Percentiles rank a stretch among this genome's conserved stretches.
Evolutionary conservation across 768 basidiomycete species (phyloP).

Genomic region (Kwoniella newhampshirensis): DNA sequence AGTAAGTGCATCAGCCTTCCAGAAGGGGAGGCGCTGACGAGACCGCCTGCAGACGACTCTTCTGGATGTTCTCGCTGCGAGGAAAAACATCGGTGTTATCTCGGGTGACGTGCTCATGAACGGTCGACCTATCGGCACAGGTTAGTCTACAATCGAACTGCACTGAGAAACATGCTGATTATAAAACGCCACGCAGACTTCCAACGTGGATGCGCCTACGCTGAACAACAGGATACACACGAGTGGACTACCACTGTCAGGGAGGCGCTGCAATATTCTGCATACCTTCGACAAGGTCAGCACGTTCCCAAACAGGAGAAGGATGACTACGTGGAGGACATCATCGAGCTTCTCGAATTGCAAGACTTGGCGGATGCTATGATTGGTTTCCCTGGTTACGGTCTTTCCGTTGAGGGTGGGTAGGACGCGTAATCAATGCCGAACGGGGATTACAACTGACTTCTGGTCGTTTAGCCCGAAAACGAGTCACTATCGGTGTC

Average conservation of each 20-base stretch:
- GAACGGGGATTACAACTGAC: slow-evolving; percentile 15
- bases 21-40: background rate
- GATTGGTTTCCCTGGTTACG: slow-evolving; percentile 62
- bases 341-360: slow-evolving; percentile 79
- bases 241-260: slow-evolving; percentile 72
- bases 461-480: slow-evolving; percentile 57
- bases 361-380: slow-evolving; percentile 81
- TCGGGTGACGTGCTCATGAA: slow-evolving; percentile 67
- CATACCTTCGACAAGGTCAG: slow-evolving; percentile 71
- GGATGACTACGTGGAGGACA: slow-evolving; percentile 67
- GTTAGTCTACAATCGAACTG: background rate
- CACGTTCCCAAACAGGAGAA: slow-evolving; percentile 68
- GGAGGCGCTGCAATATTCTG: slow-evolving; percentile 77
- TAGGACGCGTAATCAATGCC: too few relatives aligned
- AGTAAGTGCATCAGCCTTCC: slow-evolving; percentile 33
- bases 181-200: too few relatives aligned
- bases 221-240: slow-evolving; percentile 71
- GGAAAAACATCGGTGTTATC: slow-evolving; percentile 68
- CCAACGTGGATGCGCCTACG: slow-evolving; percentile 73
- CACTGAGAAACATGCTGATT: too few relatives aligned
- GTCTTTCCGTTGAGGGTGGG: slow-evolving; percentile 59
- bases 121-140: slow-evolving; percentile 61
- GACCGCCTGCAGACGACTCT: slow-evolving; percentile 39
- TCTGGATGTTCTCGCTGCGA: slow-evolving; percentile 66
- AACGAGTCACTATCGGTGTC: slow-evolving; percentile 81